Conservation (phyloP, 2,329 filamentous ascomycete species). For the Colletotrichum sublineola region DNA sequence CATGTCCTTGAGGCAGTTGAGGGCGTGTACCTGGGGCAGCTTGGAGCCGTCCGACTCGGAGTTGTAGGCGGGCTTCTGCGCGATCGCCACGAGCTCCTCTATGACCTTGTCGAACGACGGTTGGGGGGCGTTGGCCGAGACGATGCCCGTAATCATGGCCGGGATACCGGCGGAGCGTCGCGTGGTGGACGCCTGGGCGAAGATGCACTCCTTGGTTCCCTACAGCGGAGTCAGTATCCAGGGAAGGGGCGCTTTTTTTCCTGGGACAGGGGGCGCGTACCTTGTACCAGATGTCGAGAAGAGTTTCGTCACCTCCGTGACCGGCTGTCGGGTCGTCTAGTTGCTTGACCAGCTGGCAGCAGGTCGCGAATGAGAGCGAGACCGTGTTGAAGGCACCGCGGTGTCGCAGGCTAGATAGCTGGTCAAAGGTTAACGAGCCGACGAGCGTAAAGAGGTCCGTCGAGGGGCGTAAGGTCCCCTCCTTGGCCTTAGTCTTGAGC, state of each 20-base stretch:
- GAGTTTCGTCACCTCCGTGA: constrained; percentile 51
- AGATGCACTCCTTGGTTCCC: constrained; percentile 78
- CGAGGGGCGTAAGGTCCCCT: constrained; percentile 62
- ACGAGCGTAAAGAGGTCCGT: constrained; percentile 72
- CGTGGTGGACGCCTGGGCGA: constrained; percentile 83
- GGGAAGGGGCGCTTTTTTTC: neutral
- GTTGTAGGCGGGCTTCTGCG: constrained; percentile 64
- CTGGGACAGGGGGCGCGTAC: constrained; percentile 53
- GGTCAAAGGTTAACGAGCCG: constrained; percentile 82
- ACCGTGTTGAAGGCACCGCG: constrained; percentile 95
- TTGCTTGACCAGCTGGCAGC: constrained; percentile 76
- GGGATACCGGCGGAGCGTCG: constrained; percentile 93
- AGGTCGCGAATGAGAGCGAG: constrained; percentile 85
- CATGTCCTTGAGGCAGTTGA: constrained; percentile 93
- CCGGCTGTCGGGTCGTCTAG: constrained; percentile 47
- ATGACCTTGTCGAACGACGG: constrained; percentile 77
- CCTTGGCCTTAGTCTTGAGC: constrained; percentile 60
- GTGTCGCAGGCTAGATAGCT: constrained; percentile 87
- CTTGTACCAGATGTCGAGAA: constrained; percentile 79
- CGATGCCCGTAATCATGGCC: constrained; percentile 84
- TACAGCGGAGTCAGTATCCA: constrained; percentile 47
- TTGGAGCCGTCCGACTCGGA: constrained; percentile 73
- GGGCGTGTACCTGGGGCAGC: constrained; percentile 91
- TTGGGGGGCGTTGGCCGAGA: constrained; percentile 72
- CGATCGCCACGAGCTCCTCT: constrained; percentile 70